phyloP scores from a whole-genome alignment of 495 filamentous ascomycete species.

The Penicillium antarcticum region DNA sequence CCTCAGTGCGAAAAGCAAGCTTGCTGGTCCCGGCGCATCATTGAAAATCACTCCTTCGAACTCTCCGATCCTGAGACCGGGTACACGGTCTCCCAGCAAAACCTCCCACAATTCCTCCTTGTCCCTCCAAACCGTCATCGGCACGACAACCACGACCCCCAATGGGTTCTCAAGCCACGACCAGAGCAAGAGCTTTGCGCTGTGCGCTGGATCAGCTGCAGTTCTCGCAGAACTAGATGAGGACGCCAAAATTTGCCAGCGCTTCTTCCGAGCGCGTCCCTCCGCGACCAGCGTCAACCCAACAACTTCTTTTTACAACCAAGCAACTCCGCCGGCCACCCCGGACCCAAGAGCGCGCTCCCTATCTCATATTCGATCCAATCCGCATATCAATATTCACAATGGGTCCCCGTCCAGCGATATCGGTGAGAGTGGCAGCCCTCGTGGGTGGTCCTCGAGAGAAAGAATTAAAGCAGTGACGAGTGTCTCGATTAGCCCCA shows the following conservation, averaged over 20 bases:
- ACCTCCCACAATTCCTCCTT: conserved; percentile 51
- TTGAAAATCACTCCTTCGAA: conserved; percentile 79
- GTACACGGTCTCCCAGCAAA: conserved; percentile 62
- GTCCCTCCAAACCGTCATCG: conserved; percentile 78
- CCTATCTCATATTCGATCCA: conserved; percentile 29
- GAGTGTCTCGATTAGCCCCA: conserved; percentile 86
- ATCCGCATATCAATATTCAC: conserved; percentile 22
- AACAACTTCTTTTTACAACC: conserved; percentile 50
- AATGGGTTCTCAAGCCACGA: conserved; percentile 83
- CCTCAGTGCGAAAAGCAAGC: conserved; percentile 35
- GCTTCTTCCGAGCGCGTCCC: conserved; percentile 86
- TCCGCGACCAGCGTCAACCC: conserved; percentile 66
- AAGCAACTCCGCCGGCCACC: conserved; percentile 57
- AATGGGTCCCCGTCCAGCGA: conserved; percentile 42
- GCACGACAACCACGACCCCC: conserved; percentile 78
- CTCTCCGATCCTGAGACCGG: conserved; percentile 64
- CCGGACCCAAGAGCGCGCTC: conserved; percentile 39
- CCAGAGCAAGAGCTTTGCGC: conserved; percentile 70
- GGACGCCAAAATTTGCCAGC: conserved; percentile 67
- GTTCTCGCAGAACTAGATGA: conserved; percentile 82
- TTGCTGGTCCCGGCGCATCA: conserved; percentile 31
- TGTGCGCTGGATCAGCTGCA: conserved; percentile 89
- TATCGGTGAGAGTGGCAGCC: conserved; percentile 57
- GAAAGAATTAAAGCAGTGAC: conserved; percentile 94
- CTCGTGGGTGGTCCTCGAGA: conserved; percentile 76